Evolutionary conservation across 257 asterid genomes (phyloP), one percentile per base, ranked within the genome.

Genomic region (Osmanthus fragrans): DNA sequence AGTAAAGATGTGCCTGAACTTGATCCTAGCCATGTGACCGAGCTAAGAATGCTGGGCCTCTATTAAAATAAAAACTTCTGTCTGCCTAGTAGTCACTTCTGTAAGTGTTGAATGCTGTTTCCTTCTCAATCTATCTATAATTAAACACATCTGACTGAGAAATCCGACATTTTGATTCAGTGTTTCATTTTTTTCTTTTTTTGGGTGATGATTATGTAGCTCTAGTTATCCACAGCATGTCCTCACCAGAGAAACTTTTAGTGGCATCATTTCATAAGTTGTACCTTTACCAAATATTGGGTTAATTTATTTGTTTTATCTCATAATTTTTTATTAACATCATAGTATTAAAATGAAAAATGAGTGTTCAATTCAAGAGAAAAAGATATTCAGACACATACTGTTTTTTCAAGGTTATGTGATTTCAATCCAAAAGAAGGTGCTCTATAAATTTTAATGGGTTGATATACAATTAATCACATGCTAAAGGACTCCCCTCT

Each of bases 21-120:
- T 40, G 98, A 94, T 79, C 91, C 96, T 60, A 86, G 92, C 79
- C 97, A 91, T 76, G 86, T 91, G 60, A 86, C 92, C 4, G 99
- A 94, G 87, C 89, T 94, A 49, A 86, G 99, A 77, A 90, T 92
- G 94, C 81, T 92, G 74, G 99, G 99, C 75, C 97, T 94, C 54
- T 92, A 89, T 79, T 94, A 83, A 89, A 85, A 70, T 72, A 71
- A 64, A 77, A 71, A 65, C 34, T 60, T 73, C 0, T 34, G 45
- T 30, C 58, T 42, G 77, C 70, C 11, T 30, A 2, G 10, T 8
- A 9, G 34, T 25, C 32, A 63, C 68, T 63, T 60, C 5, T 21
- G 67, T 9, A 23, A 60, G 67, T 60, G 32, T 60, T 51, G 68
- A 60, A 10, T 60, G 68, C 6, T 60, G 33, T 60, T 23, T 11